A percentile compares a stretch with the other conserved stretches of the same genome.
Evolutionary conservation across 345 rosid genomes (phyloP).

Genomic region (Populus euphratica): DNA sequence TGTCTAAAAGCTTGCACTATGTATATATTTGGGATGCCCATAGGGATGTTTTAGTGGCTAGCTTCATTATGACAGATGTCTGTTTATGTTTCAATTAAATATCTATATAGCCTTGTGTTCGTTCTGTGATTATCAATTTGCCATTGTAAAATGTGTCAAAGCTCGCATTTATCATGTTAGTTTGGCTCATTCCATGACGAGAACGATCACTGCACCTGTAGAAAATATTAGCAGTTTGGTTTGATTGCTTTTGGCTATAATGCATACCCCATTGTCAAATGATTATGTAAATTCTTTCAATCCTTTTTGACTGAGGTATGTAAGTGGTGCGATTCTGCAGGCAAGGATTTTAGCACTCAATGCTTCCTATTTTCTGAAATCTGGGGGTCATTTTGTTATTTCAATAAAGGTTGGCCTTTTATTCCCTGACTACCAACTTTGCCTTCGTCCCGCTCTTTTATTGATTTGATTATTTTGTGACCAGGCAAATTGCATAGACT

Average conservation of each 20-base stretch:
- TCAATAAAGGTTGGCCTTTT: slow-evolving; percentile 74
- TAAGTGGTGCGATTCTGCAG: slow-evolving; percentile 24
- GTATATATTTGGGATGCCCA: neutral
- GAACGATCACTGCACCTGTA: neutral
- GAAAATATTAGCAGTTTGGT: neutral
- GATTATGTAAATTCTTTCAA: neutral
- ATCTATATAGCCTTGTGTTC: neutral
- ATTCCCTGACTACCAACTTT: neutral
- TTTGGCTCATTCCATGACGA: neutral
- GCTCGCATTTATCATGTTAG: neutral
- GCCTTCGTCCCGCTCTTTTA: neutral
- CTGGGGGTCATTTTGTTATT: slow-evolving; percentile 97
- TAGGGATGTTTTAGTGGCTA: neutral
- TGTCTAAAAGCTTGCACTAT: neutral
- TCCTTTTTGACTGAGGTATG: neutral
- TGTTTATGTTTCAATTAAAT: neutral
- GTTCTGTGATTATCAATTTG: neutral
- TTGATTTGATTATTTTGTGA: neutral
- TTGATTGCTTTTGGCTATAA: neutral
- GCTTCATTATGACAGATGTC: too few species aligned
- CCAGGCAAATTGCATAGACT: slow-evolving; percentile 93
- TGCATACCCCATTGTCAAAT: neutral
- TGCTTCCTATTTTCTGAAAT: slow-evolving; percentile 73
- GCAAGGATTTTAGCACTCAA: slow-evolving; percentile 94
- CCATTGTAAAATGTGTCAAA: neutral